Base-by-base conservation (phyloP, 2,329 filamentous ascomycete species). In the Colletotrichum acutatum region DNA sequence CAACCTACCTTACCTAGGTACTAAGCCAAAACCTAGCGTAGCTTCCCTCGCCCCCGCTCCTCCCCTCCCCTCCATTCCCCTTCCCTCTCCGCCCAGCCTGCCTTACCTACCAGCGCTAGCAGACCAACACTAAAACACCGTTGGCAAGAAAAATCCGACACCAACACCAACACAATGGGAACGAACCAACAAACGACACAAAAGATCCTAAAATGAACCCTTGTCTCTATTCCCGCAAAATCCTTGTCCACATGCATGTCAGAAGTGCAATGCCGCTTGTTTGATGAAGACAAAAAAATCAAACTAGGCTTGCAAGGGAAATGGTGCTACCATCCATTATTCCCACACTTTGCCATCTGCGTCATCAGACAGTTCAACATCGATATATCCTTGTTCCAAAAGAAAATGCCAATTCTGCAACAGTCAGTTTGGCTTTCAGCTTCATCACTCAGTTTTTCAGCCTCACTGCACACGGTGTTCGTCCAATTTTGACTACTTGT, bases 321-420 rank as follows among this genome's bases (percentile, higher is more conserved):
- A 72, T 63, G 53, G 69, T 68, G 69, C 59, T 53, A 72, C 69
- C 65, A 59, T 26, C 28, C 66, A 62, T 16, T 37, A 52, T 53
- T 34, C 28, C 24, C 61, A 49, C 49, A 46, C 30, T 24, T 66
- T 6, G 19, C 32, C 63, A 56, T 65, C 67, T 59, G 53, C 67
- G 30, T 60, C 67, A 59, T 62, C 32, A 37, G 16, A n/a, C 30
- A 49, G 16, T 26, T 54, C 28, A 59, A 46, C 60, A 65, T 46
- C 62, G 57, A 60, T 9, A 60, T 14, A 66, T 32, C 62, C 68
- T 52, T 16, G 58, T 26, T n/a, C 28, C 34, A 28, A 8, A 16
- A n/a, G n/a, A n/a, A n/a, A n/a, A 30, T 52, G 69, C 32, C 53
- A 54, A 49, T 71, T 72, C 66, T 72, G 68, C 66, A 72, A 59